Evolutionary conservation across 148 eudicot genomes (phyloP).

Genomic region (Persicaria maculosa): DNA sequence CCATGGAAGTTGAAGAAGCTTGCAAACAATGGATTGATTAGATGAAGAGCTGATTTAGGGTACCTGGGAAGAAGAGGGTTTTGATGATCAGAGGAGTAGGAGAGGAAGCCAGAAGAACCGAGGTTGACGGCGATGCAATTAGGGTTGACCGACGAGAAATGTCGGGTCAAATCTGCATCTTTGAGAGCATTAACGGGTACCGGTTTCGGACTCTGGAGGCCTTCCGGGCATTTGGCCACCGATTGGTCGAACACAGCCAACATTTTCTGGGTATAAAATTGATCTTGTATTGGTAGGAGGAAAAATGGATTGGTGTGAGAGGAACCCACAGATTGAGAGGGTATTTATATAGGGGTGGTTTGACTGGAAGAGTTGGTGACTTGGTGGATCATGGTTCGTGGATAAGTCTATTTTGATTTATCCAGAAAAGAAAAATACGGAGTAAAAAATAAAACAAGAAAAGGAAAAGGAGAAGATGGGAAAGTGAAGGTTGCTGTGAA

Average conservation of each 20-base stretch:
- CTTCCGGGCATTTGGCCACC: conserved; percentile 40
- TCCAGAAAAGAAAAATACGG: not conserved
- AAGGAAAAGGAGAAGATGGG: not conserved
- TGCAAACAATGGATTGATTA: not conserved
- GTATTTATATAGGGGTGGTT: not conserved
- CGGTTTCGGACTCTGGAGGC: conserved; percentile 26
- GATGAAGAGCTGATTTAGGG: not conserved
- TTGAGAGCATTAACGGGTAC: conserved; percentile 21
- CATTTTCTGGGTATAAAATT: conserved; percentile 16
- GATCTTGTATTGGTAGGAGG: not conserved
- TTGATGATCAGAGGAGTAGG: conserved; percentile 32
- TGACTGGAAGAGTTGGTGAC: not conserved
- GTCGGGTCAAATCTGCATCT: conserved; percentile 25
- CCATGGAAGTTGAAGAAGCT: not conserved
- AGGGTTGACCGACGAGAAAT: conserved; percentile 28
- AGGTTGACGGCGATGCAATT: conserved; percentile 32
- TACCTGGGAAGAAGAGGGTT: conserved; percentile 44
- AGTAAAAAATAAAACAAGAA: not conserved
- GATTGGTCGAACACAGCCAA: conserved; percentile 37
- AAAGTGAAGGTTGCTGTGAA: not conserved
- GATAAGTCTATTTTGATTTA: conserved; percentile 10
- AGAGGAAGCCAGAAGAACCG: conserved; percentile 26
- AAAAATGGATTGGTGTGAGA: not conserved
- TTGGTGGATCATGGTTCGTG: not conserved
- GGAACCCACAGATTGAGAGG: not conserved